These are phyloP conservation scores for Erodium maritimum DNA, from an alignment of 345 rosid species.

Conservation along the genomic window DNA sequence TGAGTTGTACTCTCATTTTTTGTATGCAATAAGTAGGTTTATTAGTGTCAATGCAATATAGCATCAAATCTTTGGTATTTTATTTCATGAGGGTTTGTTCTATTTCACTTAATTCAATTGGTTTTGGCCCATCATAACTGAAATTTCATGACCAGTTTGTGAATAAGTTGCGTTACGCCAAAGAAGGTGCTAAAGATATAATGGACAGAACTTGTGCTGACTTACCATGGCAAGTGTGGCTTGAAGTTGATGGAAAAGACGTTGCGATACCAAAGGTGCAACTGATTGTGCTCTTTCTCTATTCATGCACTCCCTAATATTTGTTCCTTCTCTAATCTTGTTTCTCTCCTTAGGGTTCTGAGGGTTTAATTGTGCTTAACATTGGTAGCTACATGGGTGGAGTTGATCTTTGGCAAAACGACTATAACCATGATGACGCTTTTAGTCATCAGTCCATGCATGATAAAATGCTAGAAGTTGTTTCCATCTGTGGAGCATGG, in stretches of 20 bases:
- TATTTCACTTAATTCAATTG: conserved; percentile 2
- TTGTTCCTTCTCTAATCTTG: conserved; percentile 5
- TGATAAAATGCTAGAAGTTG: conserved; percentile 68
- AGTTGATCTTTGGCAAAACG: conserved; percentile 85
- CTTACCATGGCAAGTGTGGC: conserved; percentile 79
- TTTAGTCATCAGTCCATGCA: conserved; percentile 63
- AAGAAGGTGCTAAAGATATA: conserved; percentile 80
- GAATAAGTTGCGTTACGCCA: conserved; percentile 74
- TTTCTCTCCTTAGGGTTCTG: conserved; percentile 40
- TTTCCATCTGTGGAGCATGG: conserved; percentile 74
- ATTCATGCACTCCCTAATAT: conserved; percentile 1
- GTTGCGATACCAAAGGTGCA: conserved; percentile 62
- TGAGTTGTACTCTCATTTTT: no score
- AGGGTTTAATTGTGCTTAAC: conserved; percentile 70
- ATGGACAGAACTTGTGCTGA: conserved; percentile 88
- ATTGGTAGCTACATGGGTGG: conserved; percentile 93
- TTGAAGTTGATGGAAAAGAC: conserved; percentile 77
- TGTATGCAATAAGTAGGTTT: no score
- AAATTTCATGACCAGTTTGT: conserved; percentile 40
- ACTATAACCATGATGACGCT: conserved; percentile 54
- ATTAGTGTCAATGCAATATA: background rate
- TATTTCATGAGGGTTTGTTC: background rate
- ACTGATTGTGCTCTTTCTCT: background rate
- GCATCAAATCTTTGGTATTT: background rate
- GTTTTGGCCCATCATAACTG: background rate